Percentiles rank a stretch among this genome's conserved stretches.
These are phyloP conservation scores for Exophiala aquamarina DNA, from an alignment of 2,329 filamentous ascomycete species.

Conservation along the genomic window DNA sequence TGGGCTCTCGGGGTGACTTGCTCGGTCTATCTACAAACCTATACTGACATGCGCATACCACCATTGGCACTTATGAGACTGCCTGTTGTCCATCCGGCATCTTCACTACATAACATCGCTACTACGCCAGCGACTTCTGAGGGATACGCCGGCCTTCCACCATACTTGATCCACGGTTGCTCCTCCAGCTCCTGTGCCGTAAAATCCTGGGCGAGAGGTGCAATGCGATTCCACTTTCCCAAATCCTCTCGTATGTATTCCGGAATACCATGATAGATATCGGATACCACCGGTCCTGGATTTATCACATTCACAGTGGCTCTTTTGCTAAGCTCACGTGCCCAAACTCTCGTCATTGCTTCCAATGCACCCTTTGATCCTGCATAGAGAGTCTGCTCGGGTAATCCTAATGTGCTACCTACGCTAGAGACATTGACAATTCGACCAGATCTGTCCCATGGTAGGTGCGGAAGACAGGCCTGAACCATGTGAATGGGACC, in stretches of 20 bases:
- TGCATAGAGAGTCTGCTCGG: conserved; percentile 95
- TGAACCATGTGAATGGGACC: conserved; percentile 96
- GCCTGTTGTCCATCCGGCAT: conserved; percentile 73
- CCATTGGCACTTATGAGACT: conserved; percentile 78
- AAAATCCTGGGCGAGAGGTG: conserved; percentile 42
- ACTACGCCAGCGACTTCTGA: conserved; percentile 72
- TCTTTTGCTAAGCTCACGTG: conserved; percentile 56
- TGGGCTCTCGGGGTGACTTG: not conserved
- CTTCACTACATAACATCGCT: conserved; percentile 69
- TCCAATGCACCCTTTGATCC: conserved; percentile 63
- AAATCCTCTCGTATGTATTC: conserved; percentile 41
- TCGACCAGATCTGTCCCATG: conserved; percentile 97
- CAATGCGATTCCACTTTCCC: conserved; percentile 36
- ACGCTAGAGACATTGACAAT: conserved; percentile 96
- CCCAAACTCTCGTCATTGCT: conserved; percentile 61
- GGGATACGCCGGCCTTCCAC: conserved; percentile 62
- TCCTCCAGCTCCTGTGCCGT: conserved; percentile 47
- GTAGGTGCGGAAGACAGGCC: conserved; percentile 93
- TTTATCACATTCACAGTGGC: conserved; percentile 62
- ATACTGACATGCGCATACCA: conserved; percentile 52
- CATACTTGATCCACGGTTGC: conserved; percentile 60
- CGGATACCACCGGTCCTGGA: conserved; percentile 45
- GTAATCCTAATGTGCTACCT: conserved; percentile 96
- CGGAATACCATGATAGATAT: not conserved
- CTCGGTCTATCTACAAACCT: too few species aligned